Conservation (phyloP, 1,284 basidiomycete species). For the Naganishia albida region DNA sequence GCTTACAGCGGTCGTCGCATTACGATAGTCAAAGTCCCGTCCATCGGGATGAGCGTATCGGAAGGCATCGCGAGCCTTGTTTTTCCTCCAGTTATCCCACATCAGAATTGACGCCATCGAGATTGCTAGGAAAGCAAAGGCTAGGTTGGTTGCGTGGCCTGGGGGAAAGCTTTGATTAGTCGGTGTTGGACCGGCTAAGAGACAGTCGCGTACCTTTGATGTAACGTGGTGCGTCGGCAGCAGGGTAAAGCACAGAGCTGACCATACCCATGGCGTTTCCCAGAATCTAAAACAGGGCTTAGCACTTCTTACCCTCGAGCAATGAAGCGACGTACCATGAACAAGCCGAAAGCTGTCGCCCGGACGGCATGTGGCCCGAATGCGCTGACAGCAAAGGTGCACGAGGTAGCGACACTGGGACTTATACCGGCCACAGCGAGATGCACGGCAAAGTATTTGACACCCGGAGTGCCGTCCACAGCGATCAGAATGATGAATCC, state of each 20-base stretch:
- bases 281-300: not conserved
- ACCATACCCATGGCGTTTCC: slow-evolving; percentile 2
- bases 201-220: not conserved
- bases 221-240: not conserved
- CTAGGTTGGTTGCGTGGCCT: slow-evolving; percentile 3
- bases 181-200: not conserved
- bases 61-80: slow-evolving; percentile 8
- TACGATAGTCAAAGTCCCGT: slow-evolving; percentile 14
- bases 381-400: slow-evolving; percentile 5
- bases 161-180: not conserved
- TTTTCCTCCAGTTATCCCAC: slow-evolving; percentile 10
- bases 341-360: not conserved
- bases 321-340: not conserved
- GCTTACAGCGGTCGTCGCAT: slow-evolving; percentile 1
- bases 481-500: slow-evolving; percentile 5
- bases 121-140: not conserved
- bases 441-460: slow-evolving; percentile 3
- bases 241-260: not conserved
- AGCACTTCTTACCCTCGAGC: not conserved
- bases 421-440: slow-evolving; percentile 6
- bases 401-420: slow-evolving; percentile 5
- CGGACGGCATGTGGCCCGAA: slow-evolving; percentile 1
- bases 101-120: not conserved
- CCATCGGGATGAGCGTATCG: slow-evolving; percentile 2
- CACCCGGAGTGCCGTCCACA: not conserved